A percentile compares a stretch with the other conserved stretches of the same genome.
phyloP scores from a whole-genome alignment of 192 early-diverging fungal genomes.

The Phycomyces nitens region DNA sequence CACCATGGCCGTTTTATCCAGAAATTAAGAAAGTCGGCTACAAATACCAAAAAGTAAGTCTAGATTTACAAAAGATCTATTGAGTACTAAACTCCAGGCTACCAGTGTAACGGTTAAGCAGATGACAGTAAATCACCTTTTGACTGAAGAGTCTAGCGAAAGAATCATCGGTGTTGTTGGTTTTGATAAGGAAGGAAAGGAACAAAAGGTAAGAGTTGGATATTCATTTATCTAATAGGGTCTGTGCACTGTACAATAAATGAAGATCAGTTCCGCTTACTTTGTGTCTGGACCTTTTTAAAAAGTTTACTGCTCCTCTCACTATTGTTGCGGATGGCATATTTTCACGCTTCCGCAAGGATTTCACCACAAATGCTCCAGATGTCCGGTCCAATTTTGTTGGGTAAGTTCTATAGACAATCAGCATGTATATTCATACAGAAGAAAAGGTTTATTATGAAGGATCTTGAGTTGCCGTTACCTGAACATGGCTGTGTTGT shows the following conservation, averaged over 20 bases:
- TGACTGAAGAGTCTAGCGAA: constrained; percentile 38
- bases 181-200: constrained; percentile 14
- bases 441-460: constrained; percentile 55
- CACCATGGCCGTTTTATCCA: constrained; percentile 93
- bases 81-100: no score
- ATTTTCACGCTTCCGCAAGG: constrained; percentile 90
- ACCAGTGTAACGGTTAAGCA: constrained; percentile 71
- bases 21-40: constrained; percentile 72
- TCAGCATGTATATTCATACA: no score
- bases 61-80: constrained; percentile 8
- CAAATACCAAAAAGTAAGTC: constrained; percentile 50
- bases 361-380: constrained; percentile 53
- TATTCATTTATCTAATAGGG: no score
- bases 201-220: constrained; percentile 10
- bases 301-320: constrained; percentile 59
- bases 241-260: no score
- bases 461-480: constrained; percentile 71
- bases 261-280: no score
- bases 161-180: constrained; percentile 53
- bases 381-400: constrained; percentile 32
- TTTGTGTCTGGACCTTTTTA: no score
- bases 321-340: constrained; percentile 91
- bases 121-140: constrained; percentile 56
- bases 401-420: constrained; percentile 3
- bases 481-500: constrained; percentile 90